These are phyloP conservation scores for Panicum virgatum DNA, from an alignment of 202 grass and related monocot genomes.

Conservation along the genomic window DNA sequence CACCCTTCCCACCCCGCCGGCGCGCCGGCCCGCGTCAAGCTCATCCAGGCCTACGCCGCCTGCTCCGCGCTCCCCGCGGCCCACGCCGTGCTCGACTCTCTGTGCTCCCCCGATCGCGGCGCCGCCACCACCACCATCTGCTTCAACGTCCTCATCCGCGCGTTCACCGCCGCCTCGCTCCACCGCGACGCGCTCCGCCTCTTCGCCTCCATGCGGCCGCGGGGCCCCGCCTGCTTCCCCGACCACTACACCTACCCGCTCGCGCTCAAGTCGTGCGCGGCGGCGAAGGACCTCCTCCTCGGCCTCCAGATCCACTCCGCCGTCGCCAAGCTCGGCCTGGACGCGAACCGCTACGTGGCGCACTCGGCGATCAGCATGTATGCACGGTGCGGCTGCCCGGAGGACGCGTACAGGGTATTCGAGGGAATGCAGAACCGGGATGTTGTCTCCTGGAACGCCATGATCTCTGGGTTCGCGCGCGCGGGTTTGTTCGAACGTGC, in stretches of 20 bases:
- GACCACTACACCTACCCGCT: constrained; percentile 81
- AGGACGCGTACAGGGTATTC: constrained; percentile 60
- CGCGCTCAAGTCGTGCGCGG: constrained; percentile 73
- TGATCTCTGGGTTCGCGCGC: constrained; percentile 61
- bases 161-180: constrained; percentile 46
- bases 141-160: constrained; percentile 76
- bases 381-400: constrained; percentile 40
- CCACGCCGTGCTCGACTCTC: constrained; percentile 47
- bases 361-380: constrained; percentile 72
- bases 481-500: constrained; percentile 36
- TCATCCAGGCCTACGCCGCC: constrained; percentile 74
- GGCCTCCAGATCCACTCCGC: constrained; percentile 56
- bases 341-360: constrained; percentile 59
- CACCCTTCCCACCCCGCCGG: constrained; percentile 33
- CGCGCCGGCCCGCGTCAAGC: constrained; percentile 53
- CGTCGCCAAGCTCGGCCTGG: constrained; percentile 45
- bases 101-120: constrained; percentile 19
- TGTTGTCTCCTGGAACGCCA: constrained; percentile 80
- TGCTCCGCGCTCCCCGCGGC: constrained; percentile 56
- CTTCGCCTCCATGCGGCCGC: constrained; percentile 53
- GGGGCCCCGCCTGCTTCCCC: constrained; percentile 42
- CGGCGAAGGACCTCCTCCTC: constrained; percentile 32
- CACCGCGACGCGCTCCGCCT: constrained; percentile 58
- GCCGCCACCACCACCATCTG: constrained; percentile 37
- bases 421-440: constrained; percentile 61